These are phyloP conservation scores for Diaporthe longicolla DNA, from an alignment of 2,329 filamentous ascomycete genomes.

Conservation along the genomic window DNA sequence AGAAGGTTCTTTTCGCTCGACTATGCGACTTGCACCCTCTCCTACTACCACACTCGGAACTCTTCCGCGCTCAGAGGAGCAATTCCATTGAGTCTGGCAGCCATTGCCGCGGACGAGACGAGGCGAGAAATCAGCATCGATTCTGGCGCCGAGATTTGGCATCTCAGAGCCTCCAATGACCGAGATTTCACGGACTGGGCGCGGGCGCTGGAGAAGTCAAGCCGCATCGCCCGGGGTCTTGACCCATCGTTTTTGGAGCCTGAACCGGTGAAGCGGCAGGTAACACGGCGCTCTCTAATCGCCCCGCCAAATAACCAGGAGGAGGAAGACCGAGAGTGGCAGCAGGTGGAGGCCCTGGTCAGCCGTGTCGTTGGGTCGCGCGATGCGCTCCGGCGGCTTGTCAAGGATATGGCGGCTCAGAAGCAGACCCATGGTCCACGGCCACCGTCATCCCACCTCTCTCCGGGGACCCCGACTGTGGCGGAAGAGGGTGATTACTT, in stretches of 20 bases:
- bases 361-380: slow-evolving; percentile 88
- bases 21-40: slow-evolving; percentile 92
- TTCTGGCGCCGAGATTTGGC: slow-evolving; percentile 97
- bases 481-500: slow-evolving; percentile 71
- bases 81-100: slow-evolving; percentile 91
- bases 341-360: slow-evolving; percentile 86
- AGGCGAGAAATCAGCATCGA: slow-evolving; percentile 95
- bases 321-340: slow-evolving; percentile 87
- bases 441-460: slow-evolving; percentile 56
- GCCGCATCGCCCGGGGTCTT: slow-evolving; percentile 72
- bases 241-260: slow-evolving; percentile 55
- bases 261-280: slow-evolving; percentile 41
- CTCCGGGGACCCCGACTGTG: slow-evolving; percentile 56
- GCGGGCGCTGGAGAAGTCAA: slow-evolving; percentile 85
- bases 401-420: slow-evolving; percentile 81
- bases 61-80: slow-evolving; percentile 93
- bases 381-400: slow-evolving; percentile 88
- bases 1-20: slow-evolving; percentile 96
- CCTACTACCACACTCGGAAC: slow-evolving; percentile 95
- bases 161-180: slow-evolving; percentile 84
- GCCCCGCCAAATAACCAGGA: slow-evolving; percentile 53
- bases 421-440: slow-evolving; percentile 62
- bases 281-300: slow-evolving; percentile 45
- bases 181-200: slow-evolving; percentile 93
- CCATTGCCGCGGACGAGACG: slow-evolving; percentile 89